Evolutionary conservation across 2,329 filamentous ascomycete genomes (phyloP), one percentile per base, ranked within the genome.

Genomic region (Tothia fuscella): DNA sequence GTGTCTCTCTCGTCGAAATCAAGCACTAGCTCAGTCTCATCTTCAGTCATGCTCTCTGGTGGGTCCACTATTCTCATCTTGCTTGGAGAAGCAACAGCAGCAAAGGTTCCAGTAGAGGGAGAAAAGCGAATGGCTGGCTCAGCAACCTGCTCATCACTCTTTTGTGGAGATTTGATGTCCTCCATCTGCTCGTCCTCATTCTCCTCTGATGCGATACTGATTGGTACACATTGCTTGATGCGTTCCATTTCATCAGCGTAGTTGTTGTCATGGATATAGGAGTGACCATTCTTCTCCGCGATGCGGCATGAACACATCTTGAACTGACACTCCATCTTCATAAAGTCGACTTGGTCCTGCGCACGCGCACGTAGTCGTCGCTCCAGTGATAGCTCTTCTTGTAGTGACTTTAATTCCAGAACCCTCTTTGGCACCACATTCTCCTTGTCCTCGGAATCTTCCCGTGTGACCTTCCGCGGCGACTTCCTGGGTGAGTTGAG

Each of bases 301-400:
- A 62, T 57, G 47, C 52, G 71, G 54, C 78, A 80, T 1, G 71
- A 65, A 62, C 81, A 85, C 58, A 72, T 76, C 35, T 72, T 70
- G 48, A 87, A 71, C 38, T 76, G 70, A 56, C 80, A 86, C 56
- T 89, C 82, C 42, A 81, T 72, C 53, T 83, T 75, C 55, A 88
- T 66, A 58, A 85, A 88, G 24, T 87, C 80, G 36, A 86, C 68
- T 53, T 82, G 74, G 46, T 86, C 82, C 48, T 80, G 68, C 0
- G 82, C 80, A 6, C 80, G 72, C 47, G 81, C 71, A 7, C 81
- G 78, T 42, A 79, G 68, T 53, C 62, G 72, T 58, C 62, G 65
- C 54, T 78, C 74, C 22, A 56, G 56, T 20, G 59, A 53, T 3
- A 79, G 60, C 42, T 75, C 66, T 32, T 71, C 63, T 44, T 67